A percentile compares a stretch with the other conserved stretches of the same genome.
Conservation (phyloP, 2,329 filamentous ascomycete species). For the Aspergillus sp. region DNA sequence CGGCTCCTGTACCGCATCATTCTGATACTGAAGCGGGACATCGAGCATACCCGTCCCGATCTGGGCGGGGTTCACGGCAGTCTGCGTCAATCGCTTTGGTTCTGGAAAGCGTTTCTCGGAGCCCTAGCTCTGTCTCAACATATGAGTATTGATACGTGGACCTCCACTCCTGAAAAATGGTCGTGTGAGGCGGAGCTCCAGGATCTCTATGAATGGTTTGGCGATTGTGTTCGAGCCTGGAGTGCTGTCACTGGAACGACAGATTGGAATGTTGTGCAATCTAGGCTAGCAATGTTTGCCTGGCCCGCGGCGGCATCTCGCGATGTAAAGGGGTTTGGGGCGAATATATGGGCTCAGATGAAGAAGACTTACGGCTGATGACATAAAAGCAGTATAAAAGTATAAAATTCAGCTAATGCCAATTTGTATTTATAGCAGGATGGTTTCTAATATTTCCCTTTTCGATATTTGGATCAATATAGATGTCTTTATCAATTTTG, state of each 20-base stretch:
- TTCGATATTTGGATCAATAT: no score
- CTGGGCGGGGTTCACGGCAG: background rate
- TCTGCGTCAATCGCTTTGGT: background rate
- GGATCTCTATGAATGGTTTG: background rate
- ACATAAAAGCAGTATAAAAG: no score
- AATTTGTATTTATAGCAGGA: no score
- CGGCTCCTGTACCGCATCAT: background rate
- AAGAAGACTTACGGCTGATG: no score
- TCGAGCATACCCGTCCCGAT: background rate
- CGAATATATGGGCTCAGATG: background rate
- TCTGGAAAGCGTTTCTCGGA: background rate
- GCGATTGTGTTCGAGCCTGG: background rate
- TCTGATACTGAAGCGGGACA: background rate
- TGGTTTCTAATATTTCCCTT: no score
- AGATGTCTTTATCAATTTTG: no score
- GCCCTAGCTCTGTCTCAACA: background rate
- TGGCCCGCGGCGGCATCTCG: background rate
- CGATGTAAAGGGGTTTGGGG: background rate
- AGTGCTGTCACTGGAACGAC: background rate
- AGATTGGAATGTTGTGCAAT: background rate
- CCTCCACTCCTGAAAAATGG: background rate
- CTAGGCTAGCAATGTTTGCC: background rate
- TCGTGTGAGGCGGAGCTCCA: background rate
- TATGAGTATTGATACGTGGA: background rate
- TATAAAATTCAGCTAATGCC: no score